Base-by-base conservation (phyloP, 257 asterid genomes). In the Solanum neorickii region DNA sequence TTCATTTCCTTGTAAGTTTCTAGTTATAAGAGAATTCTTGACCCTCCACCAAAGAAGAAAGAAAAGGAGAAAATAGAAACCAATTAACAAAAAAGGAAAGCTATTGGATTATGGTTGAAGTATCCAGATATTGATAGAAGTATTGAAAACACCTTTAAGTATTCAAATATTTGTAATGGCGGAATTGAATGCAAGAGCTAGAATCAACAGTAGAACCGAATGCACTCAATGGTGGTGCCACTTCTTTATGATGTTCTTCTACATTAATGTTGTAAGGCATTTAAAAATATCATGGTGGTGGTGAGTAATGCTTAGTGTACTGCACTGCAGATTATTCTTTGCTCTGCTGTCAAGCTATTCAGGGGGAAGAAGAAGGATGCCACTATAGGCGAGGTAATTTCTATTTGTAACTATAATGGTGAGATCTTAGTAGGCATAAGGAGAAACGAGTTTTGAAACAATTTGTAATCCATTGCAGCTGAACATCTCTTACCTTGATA, bases 271-370 rank as follows among this genome's bases (percentile, higher is more conserved):
- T 44, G 8, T 13, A 9, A 5, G 66, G 60, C 23, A 76, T 84
- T 21, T 68, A 47, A 66, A 23, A 62, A n/a, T 69, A 9, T 37
- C 15, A 12, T 37, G 52, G 65, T 86, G 85, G n/a, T 82, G 78
- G 85, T 35, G 33, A 44, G 39, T 82, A 20, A 56, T 56, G 72
- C 85, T 59, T 27, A n/a, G 47, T 88, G 12, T 89, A 5, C 62
- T 87, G 44, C 86, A 56, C 18, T 85, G 88, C 94, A 96, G 99
- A 91, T 97, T 85, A 92, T 96, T 89, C 98, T 97, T 49, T 95
- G 99, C 94, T 96, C 99, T 39, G 97, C 97, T 87, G 98, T 96
- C 90, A 97, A 95, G 89, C 95, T 95, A 89, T 97, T 95, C 92
- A 94, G 98, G 9, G 90, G 91, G 59, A 92, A 95, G 86, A 97